Base-by-base conservation (phyloP, 768 basidiomycete genomes). In the Leccinum subgranulosum region DNA sequence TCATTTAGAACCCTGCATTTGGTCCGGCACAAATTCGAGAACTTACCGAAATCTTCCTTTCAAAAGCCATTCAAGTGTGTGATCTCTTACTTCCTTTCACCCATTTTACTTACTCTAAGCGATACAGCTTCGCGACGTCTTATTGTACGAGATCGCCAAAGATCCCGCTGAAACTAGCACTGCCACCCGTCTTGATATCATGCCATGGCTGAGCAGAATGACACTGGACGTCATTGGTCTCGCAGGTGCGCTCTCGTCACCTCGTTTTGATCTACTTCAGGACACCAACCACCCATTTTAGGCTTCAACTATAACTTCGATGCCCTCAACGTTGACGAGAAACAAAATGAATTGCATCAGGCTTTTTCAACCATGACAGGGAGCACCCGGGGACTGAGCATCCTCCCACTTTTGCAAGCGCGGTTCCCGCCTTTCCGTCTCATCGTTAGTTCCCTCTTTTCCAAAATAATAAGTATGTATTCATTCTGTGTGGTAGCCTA, bases 1-100 rank as follows among this genome's bases (percentile, higher is more conserved):
- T 39, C 45, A 12, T 43, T 28, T 19, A 77, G 85, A 87, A 86
- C 60, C 85, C 85, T 19, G 84, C 85, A 0, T 87, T 88, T 63
- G 84, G 84, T 1, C 75, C 77, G 4, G 70, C 80, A 5, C 84
- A 85, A 62, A 77, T 87, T 39, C 75, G 84, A 3, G 80, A 80
- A 49, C 65, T 86, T 15, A 83, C 82, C 0, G 75, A 76, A 15
- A 80, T 84, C 10, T 86, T 87, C 56, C 57, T 82, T 2, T 77
- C 79, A 9, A 87, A 86, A 65, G 73, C 85, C 0, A 60, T 78
- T 0, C 70, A 81, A 67, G 85, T 83, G 63, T 29, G 60, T 17
- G 3, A 41, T 19, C 10, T 21, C 47, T 3, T 14, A 19, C 11
- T 21, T 23, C 3, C 8, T 11, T 46, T 6, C 25, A 10, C 23